Percentiles rank a stretch among this genome's conserved stretches.
phyloP scores from a whole-genome alignment of 192 early-diverging fungal species.

The Borealophlyctis nickersoniae region DNA sequence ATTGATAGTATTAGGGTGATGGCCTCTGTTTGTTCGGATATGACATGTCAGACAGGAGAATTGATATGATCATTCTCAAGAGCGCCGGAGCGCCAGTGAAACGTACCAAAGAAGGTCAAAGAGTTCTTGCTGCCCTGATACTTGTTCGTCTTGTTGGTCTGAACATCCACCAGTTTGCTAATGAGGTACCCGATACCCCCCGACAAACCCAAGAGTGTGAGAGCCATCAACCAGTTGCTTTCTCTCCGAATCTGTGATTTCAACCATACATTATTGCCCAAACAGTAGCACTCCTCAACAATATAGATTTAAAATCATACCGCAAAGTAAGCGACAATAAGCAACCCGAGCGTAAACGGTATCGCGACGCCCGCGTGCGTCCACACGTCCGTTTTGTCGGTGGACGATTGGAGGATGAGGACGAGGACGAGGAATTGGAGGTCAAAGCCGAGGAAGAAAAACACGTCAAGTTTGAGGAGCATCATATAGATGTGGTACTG shows the following conservation, averaged over 20 bases:
- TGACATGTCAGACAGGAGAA: background rate
- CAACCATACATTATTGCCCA: background rate
- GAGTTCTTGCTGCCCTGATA: conserved; percentile 55
- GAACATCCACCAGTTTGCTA: conserved; percentile 65
- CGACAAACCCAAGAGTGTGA: conserved; percentile 58
- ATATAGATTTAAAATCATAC: conserved; percentile 25
- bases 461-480: conserved; percentile 77
- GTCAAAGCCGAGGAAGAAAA: conserved; percentile 75
- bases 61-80: conserved; percentile 2
- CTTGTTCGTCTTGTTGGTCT: conserved; percentile 29
- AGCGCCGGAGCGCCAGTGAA: conserved; percentile 7
- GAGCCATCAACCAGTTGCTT: conserved; percentile 53
- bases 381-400: conserved; percentile 33
- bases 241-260: conserved; percentile 52
- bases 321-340: conserved; percentile 65
- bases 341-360: conserved; percentile 55
- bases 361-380: conserved; percentile 54
- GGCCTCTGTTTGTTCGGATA: conserved; percentile 27
- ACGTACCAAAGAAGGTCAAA: conserved; percentile 70
- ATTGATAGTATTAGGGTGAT: conserved; percentile 45
- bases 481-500: conserved; percentile 77
- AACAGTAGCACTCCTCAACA: background rate
- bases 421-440: conserved; percentile 67
- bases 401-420: conserved; percentile 14
- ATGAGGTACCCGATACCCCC: conserved; percentile 67